phyloP scores from a whole-genome alignment of 2,329 filamentous ascomycete genomes.

The Rasamsonia emersonii region DNA sequence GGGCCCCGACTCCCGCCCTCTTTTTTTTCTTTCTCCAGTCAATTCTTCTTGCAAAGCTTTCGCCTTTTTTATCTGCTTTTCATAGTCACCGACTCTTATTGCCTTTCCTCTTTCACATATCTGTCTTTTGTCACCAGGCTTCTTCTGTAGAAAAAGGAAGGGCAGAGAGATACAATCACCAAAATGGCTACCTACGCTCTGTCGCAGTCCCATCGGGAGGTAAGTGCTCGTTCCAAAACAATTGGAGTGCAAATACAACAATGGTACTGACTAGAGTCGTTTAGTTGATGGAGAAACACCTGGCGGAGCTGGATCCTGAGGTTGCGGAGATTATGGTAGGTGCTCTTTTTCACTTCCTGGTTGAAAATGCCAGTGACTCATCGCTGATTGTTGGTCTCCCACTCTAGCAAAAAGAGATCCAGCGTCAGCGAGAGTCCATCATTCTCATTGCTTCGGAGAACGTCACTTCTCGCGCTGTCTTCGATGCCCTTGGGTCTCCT shows the following conservation, averaged over 20 bases:
- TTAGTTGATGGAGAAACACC: constrained; percentile 91
- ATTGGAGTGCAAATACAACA: too few relatives aligned
- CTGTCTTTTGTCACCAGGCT: constrained; percentile 4
- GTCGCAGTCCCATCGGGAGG: constrained; percentile 57
- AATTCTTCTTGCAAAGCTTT: constrained; percentile 2
- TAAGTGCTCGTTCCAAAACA: too few relatives aligned
- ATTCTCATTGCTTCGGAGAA: constrained; percentile 99
- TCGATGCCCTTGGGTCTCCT: constrained; percentile 88
- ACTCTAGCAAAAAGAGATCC: constrained; percentile 89
- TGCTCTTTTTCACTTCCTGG: constrained; percentile 10
- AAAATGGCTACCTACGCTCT: constrained; percentile 54
- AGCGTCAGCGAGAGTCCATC: constrained; percentile 97
- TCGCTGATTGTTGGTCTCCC: too few relatives aligned
- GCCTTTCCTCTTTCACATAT: constrained; percentile 5
- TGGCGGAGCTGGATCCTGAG: constrained; percentile 86
- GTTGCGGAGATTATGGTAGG: constrained; percentile 93
- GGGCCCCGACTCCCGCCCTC: too few relatives aligned
- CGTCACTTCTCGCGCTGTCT: constrained; percentile 95
- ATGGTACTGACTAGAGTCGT: constrained; percentile 26
- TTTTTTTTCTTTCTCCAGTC: constrained; percentile 4
- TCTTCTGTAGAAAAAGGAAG: constrained; percentile 9
- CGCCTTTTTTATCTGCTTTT: not conserved
- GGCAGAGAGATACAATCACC: constrained; percentile 15
- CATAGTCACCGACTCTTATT: constrained; percentile 3
- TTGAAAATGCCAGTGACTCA: constrained; percentile 2